A percentile compares a stretch with the other conserved stretches of the same genome.
Conservation (phyloP, 2,329 filamentous ascomycete species). For the Capronia americana region DNA sequence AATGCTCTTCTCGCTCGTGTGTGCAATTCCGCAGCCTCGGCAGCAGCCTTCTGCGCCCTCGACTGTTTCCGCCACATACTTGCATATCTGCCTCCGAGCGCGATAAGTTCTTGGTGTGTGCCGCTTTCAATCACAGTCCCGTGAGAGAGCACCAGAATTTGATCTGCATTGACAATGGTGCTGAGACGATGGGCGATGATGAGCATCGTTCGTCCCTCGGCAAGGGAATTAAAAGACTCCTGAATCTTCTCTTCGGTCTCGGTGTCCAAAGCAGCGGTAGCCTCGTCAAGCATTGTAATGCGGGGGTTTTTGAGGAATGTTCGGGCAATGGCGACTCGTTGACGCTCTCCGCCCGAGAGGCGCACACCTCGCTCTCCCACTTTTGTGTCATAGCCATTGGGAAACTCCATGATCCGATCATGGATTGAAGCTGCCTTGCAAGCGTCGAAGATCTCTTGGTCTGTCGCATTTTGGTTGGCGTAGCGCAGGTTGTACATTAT, state of each 20-base stretch:
- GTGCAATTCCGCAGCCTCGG: constrained; percentile 60
- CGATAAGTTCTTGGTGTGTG: constrained; percentile 77
- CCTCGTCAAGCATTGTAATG: constrained; percentile 92
- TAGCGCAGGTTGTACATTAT: constrained; percentile 95
- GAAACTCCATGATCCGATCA: constrained; percentile 87
- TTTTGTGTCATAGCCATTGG: constrained; percentile 85
- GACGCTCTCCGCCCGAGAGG: constrained; percentile 89
- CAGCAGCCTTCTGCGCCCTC: constrained; percentile 72
- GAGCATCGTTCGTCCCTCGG: constrained; percentile 85
- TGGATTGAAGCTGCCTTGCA: constrained; percentile 90
- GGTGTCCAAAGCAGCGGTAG: constrained; percentile 87
- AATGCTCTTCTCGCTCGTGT: constrained; percentile 52
- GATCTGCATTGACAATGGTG: constrained; percentile 83
- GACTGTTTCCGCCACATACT: constrained; percentile 92
- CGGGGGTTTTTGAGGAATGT: constrained; percentile 91
- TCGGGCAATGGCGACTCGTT: constrained; percentile 89
- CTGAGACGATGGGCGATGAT: constrained; percentile 93
- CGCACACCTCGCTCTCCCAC: constrained; percentile 89
- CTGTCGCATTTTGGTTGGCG: constrained; percentile 78
- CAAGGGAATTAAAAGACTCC: constrained; percentile 79
- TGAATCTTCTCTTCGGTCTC: constrained; percentile 95
- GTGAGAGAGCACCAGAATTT: constrained; percentile 78
- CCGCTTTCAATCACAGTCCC: constrained; percentile 80
- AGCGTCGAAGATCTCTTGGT: constrained; percentile 81
- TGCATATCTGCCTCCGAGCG: constrained; percentile 73